Evolutionary conservation across 164 flowering plant species (phyloP).

Genomic region (Protea cynaroides): DNA sequence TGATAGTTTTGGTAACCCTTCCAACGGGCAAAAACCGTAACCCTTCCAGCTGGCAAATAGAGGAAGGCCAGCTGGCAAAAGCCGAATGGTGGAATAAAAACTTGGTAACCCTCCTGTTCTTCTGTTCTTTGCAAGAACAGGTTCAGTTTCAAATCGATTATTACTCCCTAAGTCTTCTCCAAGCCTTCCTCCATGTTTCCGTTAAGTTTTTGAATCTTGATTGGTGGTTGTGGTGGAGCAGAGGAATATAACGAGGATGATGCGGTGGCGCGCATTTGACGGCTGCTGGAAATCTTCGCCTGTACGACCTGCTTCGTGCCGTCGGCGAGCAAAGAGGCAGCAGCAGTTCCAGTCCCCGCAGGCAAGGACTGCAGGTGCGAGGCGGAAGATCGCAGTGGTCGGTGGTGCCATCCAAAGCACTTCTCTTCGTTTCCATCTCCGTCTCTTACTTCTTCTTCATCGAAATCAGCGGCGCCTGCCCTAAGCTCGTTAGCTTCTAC

Average conservation of each 20-base stretch:
- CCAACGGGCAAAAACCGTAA: too few species aligned
- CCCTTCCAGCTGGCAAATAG: too few species aligned
- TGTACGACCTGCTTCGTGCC: slow-evolving; percentile 84
- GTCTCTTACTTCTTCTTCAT: background rate
- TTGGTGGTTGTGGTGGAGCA: slow-evolving; percentile 17
- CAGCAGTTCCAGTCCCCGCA: slow-evolving; percentile 1
- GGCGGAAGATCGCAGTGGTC: slow-evolving; percentile 23
- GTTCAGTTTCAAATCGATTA: too few species aligned
- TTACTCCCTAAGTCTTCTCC: too few species aligned
- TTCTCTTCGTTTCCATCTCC: slow-evolving; percentile 7
- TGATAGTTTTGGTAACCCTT: too few species aligned
- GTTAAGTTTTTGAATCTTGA: too few species aligned
- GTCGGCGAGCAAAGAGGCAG: slow-evolving; percentile 25
- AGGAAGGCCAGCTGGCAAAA: too few species aligned
- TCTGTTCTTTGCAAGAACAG: too few species aligned
- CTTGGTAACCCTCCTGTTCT: too few species aligned
- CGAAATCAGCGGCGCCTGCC: slow-evolving; percentile 67
- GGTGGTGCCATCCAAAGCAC: slow-evolving; percentile 9
- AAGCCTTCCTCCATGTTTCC: too few species aligned
- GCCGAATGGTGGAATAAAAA: too few species aligned
- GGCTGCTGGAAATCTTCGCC: slow-evolving; percentile 82
- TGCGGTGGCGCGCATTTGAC: slow-evolving; percentile 82
- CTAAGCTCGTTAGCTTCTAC: slow-evolving; percentile 80
- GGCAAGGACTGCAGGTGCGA: slow-evolving; percentile 34
- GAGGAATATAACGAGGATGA: slow-evolving; percentile 82